Evolutionary conservation across 441 rosid species (phyloP), one percentile per base, ranked within the genome.

Genomic region (Isatis lusitanica): DNA sequence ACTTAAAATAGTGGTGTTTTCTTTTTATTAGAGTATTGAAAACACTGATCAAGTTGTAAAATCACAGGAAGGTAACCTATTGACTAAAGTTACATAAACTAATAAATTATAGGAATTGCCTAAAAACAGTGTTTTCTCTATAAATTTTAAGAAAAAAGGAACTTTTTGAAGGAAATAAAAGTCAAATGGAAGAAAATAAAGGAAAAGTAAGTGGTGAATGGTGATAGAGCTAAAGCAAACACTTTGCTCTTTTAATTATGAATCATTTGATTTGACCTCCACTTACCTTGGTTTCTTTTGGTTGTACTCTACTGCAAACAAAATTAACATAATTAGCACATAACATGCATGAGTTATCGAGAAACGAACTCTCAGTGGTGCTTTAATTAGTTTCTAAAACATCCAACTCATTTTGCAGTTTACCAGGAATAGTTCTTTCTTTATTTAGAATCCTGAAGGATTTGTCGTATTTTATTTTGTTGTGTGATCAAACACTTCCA

Each of bases 181-280:
- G 78, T 75, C 69, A 68, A 60, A 52, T 7, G 56, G 46, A 15
- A 31, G 42, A 21, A 30, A 47, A 15, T 28, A 52, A 35, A 43
- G 47, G 38, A 8, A 67, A 56, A 51, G 28, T 73, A 47, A 73
- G 51, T 43, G 31, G 70, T 66, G 67, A 73, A 43, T 43, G 31
- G 70, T 66, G 67, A 74, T 66, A 65, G 43, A 73, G 73, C 48
- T 74, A 74, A 52, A 74, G 78, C 48, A 52, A 74, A 51, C 63
- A 40, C 73, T 67, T 66, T 60, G 11, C 24, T 42, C 48, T 74
- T 57, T 74, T 65, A 66, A 61, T 68, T 74, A 67, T 66, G 69
- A 43, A 68, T 52, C 1, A 68, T 61, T 61, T 52, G 68, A 60
- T 74, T 74, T 74, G 78, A 74, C 78, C 73, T 74, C 74, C 78